phyloP scores from a whole-genome alignment of 2,329 filamentous ascomycete genomes.

The Arthroderma sp. region DNA sequence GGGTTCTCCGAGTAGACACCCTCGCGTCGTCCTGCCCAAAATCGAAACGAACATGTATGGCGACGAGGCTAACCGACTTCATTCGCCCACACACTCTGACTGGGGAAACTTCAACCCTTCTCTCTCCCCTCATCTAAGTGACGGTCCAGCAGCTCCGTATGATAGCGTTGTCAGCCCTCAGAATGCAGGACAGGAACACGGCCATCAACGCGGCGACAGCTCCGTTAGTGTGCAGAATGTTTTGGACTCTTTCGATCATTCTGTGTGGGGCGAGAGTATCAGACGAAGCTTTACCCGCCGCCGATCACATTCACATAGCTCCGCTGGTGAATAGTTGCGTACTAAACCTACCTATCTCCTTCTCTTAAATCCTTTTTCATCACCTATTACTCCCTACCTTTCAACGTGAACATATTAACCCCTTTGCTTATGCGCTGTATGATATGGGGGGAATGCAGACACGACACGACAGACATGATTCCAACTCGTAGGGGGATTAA shows the following conservation, averaged over 20 bases:
- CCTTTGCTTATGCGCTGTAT: neutral
- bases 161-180: neutral
- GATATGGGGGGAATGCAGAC: neutral
- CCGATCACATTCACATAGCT: constrained; percentile 28
- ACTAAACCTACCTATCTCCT: neutral
- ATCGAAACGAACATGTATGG: constrained; percentile 32
- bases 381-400: neutral
- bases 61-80: constrained; percentile 24
- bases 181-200: constrained; percentile 12
- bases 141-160: neutral
- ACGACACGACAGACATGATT: constrained; percentile 3
- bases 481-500: neutral
- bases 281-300: constrained; percentile 68
- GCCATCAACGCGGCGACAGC: constrained; percentile 32
- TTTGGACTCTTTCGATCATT: constrained; percentile 74
- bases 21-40: constrained; percentile 44
- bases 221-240: constrained; percentile 64
- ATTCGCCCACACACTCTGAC: constrained; percentile 35
- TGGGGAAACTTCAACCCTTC: constrained; percentile 44
- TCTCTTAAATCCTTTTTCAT: neutral
- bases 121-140: constrained; percentile 23
- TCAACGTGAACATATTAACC: neutral
- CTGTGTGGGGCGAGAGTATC: constrained; percentile 87
- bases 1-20: constrained; percentile 27
- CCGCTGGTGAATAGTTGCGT: neutral